Evolutionary conservation across 257 asterid genomes (phyloP), one percentile per base, ranked within the genome.

Genomic region (Ajuga chamaepitys): DNA sequence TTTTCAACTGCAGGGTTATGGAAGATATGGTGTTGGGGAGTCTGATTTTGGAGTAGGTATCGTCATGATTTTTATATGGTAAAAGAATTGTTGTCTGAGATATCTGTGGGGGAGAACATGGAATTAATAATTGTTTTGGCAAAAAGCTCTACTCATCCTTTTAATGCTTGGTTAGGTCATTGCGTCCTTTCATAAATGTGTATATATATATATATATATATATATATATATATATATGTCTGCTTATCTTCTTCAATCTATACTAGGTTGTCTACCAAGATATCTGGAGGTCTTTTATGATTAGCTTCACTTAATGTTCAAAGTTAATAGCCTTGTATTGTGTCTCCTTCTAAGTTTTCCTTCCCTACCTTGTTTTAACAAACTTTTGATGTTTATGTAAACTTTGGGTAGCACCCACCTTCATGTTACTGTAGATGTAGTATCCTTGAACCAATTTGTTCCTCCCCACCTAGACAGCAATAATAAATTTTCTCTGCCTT

Each of bases 1-100:
- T 7, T 62, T 57, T 68, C 38, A 62, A 64, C 62, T 71, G 65
- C 77, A 93, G 99, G 99, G 95, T 54, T 83, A 87, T 61, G 95
- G 86, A 51, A 89, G 89, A 72, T 75, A 74, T 84, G 92, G 86
- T 50, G 63, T 58, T 67, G 88, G 75, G 46, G 89, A 86, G 73
- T 68, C 80, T 76, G 80, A 79, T 78, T 45, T 79, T 64, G 80
- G 83, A 26, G 56, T 95, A 87, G 99, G 99, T 93, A 86, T 67
- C 22, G 17, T 70, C 20, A 42, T 25, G 8, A 59, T 37, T 56
- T 57, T 38, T 67, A 28, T 45, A 65, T 53, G 65, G 59, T 21
- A 62, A 54, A 53, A 41, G 3, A 21, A 28, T 54, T 75, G 67
- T 68, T 62, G 47, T 53, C n/a, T 38, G 48, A 53, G 58, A 44